phyloP scores from a whole-genome alignment of 2,329 filamentous ascomycete genomes.

The Fusarium devonianum region DNA sequence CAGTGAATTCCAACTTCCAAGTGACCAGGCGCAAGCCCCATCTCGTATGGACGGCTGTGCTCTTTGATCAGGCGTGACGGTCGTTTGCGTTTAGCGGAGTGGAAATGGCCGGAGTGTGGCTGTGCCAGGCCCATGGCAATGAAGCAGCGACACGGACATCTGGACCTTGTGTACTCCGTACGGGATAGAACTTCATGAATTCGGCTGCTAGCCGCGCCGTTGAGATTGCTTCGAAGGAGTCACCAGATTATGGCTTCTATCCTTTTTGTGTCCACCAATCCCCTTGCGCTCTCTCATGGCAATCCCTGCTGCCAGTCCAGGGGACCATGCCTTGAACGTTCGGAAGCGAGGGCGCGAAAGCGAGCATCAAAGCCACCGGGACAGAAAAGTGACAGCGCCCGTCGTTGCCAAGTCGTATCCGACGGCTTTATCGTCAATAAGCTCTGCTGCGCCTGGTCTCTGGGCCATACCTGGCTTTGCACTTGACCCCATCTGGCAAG shows the following conservation, averaged over 20 bases:
- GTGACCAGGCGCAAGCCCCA: conserved; percentile 7
- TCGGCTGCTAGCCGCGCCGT: too few species aligned
- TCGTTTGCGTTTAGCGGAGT: background rate
- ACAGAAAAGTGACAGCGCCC: background rate
- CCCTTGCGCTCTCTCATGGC: too few species aligned
- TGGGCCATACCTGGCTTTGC: conserved; percentile 10
- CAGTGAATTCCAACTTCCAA: too few species aligned
- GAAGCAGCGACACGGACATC: too few species aligned
- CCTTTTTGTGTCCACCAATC: too few species aligned
- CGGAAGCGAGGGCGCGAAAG: background rate
- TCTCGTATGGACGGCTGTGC: background rate
- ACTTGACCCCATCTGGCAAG: conserved; percentile 6
- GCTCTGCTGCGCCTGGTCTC: conserved; percentile 39
- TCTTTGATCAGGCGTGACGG: too few species aligned
- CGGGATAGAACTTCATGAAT: too few species aligned
- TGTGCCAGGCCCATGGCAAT: too few species aligned
- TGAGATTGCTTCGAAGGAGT: too few species aligned
- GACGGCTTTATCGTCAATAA: conserved; percentile 39
- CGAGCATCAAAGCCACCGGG: background rate
- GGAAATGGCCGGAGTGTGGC: too few species aligned
- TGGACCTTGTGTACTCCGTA: too few species aligned
- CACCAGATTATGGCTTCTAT: too few species aligned
- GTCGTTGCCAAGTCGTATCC: conserved; percentile 35
- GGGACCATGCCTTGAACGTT: background rate
- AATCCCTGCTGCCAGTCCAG: background rate